Evolutionary conservation across 768 basidiomycete species (phyloP), one percentile per base, ranked within the genome.

Genomic region (Exidia glandulosa): DNA sequence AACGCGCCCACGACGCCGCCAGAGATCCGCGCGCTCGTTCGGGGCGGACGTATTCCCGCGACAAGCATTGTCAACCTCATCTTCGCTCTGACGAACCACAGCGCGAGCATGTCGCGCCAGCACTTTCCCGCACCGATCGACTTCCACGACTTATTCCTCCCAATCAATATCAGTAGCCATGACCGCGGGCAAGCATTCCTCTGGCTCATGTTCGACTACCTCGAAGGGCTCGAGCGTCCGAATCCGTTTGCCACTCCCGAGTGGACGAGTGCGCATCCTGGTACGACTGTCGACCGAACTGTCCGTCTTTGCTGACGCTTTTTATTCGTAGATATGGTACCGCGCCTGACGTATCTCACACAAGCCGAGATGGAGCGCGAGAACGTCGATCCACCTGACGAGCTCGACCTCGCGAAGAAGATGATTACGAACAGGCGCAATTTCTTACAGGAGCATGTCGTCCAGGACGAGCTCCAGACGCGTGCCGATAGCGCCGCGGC

Each of bases 71-170:
- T 81, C 57, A 87, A 88, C 67, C 76, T 88, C 55, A 73, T 91
- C 34, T 89, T 94, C 67, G 82, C 85, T 16, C 74, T 90, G 52
- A 81, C 84, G 27, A 81, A 78, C 64, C 82, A 88, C 64, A 83
- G 88, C 68, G 75, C 59, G 74, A 79, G 33, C 90, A 92, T 73
- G 93, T 93, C 67, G 88, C 90, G 54, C 78, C 83, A 23, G 78
- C 60, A 67, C 45, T 64, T 71, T 37, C 88, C 89, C 68, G 10
- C 57, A 27, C 58, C 67, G 9, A 61, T 68, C 60, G 69, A 69
- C 57, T 87, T 94, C 62, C 76, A 91, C 48, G 91, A 94, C 72
- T 76, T 94, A 41, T 94, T 94, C 71, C 78, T 90, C 41, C 88
- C 90, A 37, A 83, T 85, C 65, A 79, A 80, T 50, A 75, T 91